These are phyloP conservation scores for Trichosanthes truncata DNA, from an alignment of 306 rosid genomes.

Conservation along the genomic window DNA sequence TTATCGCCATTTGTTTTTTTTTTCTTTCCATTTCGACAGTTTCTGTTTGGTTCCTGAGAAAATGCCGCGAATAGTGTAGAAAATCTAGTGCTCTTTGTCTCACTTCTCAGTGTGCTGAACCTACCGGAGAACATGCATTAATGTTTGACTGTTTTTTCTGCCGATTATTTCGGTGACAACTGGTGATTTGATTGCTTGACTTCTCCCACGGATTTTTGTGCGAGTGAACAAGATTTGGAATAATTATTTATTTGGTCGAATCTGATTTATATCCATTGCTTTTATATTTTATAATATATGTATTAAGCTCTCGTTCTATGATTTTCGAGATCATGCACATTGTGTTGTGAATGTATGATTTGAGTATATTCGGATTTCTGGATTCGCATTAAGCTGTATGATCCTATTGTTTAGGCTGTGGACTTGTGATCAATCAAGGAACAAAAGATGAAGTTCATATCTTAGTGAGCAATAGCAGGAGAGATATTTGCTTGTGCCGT, in stretches of 20 bases:
- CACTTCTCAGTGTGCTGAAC: background rate
- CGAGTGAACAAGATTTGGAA: background rate
- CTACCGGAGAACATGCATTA: background rate
- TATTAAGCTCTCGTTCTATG: background rate
- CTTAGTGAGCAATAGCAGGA: background rate
- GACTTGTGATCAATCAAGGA: background rate
- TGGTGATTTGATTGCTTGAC: background rate
- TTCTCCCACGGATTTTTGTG: background rate
- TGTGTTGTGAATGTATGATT: background rate
- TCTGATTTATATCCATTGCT: slow-evolving; percentile 5
- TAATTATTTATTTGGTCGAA: background rate
- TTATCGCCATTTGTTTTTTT: background rate
- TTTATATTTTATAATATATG: background rate
- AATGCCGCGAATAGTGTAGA: background rate
- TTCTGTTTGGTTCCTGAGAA: slow-evolving; percentile 17
- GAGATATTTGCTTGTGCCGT: background rate
- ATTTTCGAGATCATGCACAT: background rate
- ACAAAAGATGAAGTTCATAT: background rate
- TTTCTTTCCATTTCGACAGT: background rate
- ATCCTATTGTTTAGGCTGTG: background rate
- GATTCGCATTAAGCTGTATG: background rate
- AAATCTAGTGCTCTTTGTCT: background rate
- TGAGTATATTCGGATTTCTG: background rate
- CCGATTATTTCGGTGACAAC: background rate
- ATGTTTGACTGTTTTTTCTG: background rate